Base-by-base conservation (phyloP, 208 protist genomes). In the Leishmania aethiopica region DNA sequence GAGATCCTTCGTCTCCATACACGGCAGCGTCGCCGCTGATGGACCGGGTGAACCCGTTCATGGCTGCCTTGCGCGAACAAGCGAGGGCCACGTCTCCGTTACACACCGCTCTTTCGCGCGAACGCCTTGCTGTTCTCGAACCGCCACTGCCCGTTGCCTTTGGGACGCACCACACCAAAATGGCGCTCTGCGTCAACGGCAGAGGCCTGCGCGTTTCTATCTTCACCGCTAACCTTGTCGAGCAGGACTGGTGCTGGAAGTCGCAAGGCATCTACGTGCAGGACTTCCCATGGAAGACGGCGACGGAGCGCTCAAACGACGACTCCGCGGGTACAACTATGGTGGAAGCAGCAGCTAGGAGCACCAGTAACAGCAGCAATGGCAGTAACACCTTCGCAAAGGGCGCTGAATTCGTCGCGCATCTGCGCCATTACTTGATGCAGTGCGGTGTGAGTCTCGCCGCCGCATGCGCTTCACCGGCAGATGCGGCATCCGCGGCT, bases 121-220 rank as follows among this genome's bases (percentile, higher is more conserved):
- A 88, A 15, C 85, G 82, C 62, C 60, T 97, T 15, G 87, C 59
- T 28, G 88, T 93, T 35, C 70, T 96, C 66, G 84, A 94, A 70
- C 91, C 94, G 6, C 87, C 83, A 22, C 81, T 97, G 40, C 94
- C 93, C 28, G 64, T 94, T 45, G 74, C 93, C 35, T 97, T 86
- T 80, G 94, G 94, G 55, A 95, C 93, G n/a, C 91, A 97, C 81
- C 94, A 97, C 86, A 88, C 88, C n/a, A 97, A 97, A 83, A 87
- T 94, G 64, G 80, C 83, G 2, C 57, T 97, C 25, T 87, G 84
- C 53, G 78, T 96, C 22, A 96, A 95, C 80, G 37, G 53, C 5
- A 59, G 69, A 11, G 94, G 94, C 4, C 42, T 96, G 79, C 84
- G 94, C 13, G 88, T 97, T 40, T 85, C 84, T 35, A 78, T 97